Percentiles rank a stretch among this genome's conserved stretches.
phyloP scores from a whole-genome alignment of 805 yeast genomes.

The Lachancea kluyveri region DNA sequence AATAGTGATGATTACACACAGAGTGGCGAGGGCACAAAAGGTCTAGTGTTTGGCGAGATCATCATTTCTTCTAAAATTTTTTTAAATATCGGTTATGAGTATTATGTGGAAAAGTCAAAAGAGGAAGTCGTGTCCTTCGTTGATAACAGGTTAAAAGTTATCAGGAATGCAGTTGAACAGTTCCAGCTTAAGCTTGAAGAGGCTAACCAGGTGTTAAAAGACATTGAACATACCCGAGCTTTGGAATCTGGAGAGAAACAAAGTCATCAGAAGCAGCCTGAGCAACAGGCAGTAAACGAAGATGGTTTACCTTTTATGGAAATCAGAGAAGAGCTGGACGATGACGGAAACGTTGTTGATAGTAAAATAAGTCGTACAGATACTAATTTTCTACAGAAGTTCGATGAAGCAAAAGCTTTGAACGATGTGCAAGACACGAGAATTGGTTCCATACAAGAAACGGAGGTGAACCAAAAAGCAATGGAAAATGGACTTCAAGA shows the following conservation, averaged over 20 bases:
- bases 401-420: constrained; percentile 20
- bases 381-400: too few species aligned
- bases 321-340: constrained; percentile 78
- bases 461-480: constrained; percentile 12
- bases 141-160: constrained; percentile 19
- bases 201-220: constrained; percentile 32
- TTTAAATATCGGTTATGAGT: constrained; percentile 29
- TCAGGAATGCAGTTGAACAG: constrained; percentile 36
- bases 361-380: too few species aligned
- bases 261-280: constrained; percentile 5
- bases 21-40: constrained; percentile 13
- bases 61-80: constrained; percentile 20
- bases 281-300: constrained; percentile 24
- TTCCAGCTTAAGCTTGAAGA: constrained; percentile 36
- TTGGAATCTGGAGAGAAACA: constrained; percentile 1
- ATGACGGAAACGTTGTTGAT: constrained; percentile 63
- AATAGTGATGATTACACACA: constrained; percentile 3
- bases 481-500: constrained; percentile 59
- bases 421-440: constrained; percentile 5
- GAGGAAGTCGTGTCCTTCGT: constrained; percentile 22
- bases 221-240: constrained; percentile 13
- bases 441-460: constrained; percentile 9
- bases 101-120: constrained; percentile 23
- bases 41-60: constrained; percentile 27
- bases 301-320: constrained; percentile 69